Percentiles rank a stretch among this genome's conserved stretches.
These are phyloP conservation scores for Populus tomentosa DNA, from an alignment of 441 rosid species.

Conservation along the genomic window DNA sequence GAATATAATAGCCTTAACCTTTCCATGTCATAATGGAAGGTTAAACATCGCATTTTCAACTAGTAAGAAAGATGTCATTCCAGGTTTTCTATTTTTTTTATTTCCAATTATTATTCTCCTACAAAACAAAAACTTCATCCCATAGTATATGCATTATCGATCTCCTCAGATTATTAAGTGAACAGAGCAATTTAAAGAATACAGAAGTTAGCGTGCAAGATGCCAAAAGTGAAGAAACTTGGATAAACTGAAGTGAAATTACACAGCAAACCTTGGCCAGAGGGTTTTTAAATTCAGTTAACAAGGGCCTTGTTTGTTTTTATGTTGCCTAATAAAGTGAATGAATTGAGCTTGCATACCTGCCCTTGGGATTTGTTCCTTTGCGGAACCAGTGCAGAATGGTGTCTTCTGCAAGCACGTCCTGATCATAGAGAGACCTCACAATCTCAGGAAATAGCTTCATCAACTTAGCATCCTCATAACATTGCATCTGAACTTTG, in stretches of 20 bases:
- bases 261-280: not conserved
- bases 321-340: not conserved
- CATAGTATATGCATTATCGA: not conserved
- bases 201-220: not conserved
- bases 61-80: not conserved
- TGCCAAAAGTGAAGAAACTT: not conserved
- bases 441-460: constrained; percentile 91
- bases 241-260: not conserved
- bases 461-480: constrained; percentile 96
- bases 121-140: not conserved
- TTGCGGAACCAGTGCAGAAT: constrained; percentile 85
- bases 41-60: not conserved
- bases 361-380: constrained; percentile 90
- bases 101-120: not conserved
- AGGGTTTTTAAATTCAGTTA: not conserved
- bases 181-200: not conserved
- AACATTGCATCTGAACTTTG: constrained; percentile 96
- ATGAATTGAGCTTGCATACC: constrained; percentile 35
- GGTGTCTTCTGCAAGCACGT: constrained; percentile 95
- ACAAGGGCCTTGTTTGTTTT: not conserved
- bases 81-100: not conserved
- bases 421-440: constrained; percentile 81
- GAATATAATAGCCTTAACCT: not conserved
- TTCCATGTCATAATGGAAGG: not conserved
- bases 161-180: too few relatives aligned